A percentile compares a stretch with the other conserved stretches of the same genome.
Evolutionary conservation across 306 rosid genomes (phyloP).

Genomic region (Crotalaria pallida): DNA sequence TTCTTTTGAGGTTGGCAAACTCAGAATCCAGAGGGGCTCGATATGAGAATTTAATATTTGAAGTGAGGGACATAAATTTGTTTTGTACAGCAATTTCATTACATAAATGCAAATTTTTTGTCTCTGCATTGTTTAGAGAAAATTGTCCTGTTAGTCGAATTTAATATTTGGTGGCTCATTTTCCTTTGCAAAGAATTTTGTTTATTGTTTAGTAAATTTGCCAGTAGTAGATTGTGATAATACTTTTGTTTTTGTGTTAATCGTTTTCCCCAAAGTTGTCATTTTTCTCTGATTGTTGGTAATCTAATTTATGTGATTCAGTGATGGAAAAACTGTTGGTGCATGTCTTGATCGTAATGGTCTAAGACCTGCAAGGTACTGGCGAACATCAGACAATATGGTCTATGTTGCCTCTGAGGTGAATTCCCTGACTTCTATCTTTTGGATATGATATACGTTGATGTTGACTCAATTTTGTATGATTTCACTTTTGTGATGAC

Average conservation of each 20-base stretch:
- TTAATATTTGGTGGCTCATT: constrained; percentile 1
- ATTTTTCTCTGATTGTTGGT: constrained; percentile 27
- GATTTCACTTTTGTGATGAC: constrained; percentile 15
- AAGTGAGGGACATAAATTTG: neutral
- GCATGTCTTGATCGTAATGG: constrained; percentile 99
- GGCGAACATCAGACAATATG: constrained; percentile 97
- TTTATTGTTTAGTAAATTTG: neutral
- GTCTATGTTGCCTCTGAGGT: constrained; percentile 99
- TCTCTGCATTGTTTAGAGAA: neutral
- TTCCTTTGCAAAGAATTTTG: constrained; percentile 5
- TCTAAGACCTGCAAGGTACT: constrained; percentile 96
- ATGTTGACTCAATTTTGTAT: constrained; percentile 18
- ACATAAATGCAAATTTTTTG: neutral
- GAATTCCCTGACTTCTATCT: constrained; percentile 31
- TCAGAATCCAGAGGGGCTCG: neutral
- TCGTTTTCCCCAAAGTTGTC: neutral
- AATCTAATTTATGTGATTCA: constrained; percentile 36
- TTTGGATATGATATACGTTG: constrained; percentile 18
- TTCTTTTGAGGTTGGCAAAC: neutral
- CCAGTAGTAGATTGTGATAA: neutral
- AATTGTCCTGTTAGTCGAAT: constrained; percentile 1
- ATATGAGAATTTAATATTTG: neutral
- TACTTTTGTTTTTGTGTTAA: neutral
- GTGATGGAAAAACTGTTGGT: constrained; percentile 99
- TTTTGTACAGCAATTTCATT: neutral